phyloP scores from a whole-genome alignment of 192 early-diverging fungal genomes.

The Podila epicladia region DNA sequence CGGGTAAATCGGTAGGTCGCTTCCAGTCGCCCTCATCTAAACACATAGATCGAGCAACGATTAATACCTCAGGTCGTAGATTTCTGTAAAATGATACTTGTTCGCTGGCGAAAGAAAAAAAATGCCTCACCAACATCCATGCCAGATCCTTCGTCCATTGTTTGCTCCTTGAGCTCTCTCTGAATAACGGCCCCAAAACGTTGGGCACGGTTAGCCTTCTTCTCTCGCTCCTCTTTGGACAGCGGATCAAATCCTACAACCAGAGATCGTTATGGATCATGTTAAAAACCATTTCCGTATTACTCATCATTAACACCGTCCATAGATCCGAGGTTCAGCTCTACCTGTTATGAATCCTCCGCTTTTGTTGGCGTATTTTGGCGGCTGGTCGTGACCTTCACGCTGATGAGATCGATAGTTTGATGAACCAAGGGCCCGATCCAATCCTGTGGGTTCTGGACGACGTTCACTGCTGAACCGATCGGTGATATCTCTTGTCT shows the following conservation, averaged over 20 bases:
- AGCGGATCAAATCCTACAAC: constrained; percentile 36
- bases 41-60: too few relatives aligned
- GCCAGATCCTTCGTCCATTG: constrained; percentile 19
- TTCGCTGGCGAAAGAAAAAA: neutral
- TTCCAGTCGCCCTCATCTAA: constrained; percentile 28
- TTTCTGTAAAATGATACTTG: neutral
- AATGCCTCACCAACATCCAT: constrained; percentile 42
- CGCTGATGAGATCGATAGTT: constrained; percentile 1
- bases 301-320: too few relatives aligned
- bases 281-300: too few relatives aligned
- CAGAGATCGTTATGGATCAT: neutral
- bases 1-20: constrained; percentile 26
- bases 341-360: constrained; percentile 48
- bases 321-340: neutral
- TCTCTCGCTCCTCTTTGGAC: constrained; percentile 40
- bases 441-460: constrained; percentile 38
- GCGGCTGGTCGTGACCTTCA: neutral
- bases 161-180: constrained; percentile 6
- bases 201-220: constrained; percentile 34
- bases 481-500: constrained; percentile 38
- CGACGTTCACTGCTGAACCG: constrained; percentile 30
- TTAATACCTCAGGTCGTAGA: too few relatives aligned
- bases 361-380: constrained; percentile 25
- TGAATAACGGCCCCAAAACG: constrained; percentile 21
- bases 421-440: constrained; percentile 15